A percentile compares a stretch with the other conserved stretches of the same genome.
phyloP scores from a whole-genome alignment of 148 eudicot species.

The Spergularia marina region DNA sequence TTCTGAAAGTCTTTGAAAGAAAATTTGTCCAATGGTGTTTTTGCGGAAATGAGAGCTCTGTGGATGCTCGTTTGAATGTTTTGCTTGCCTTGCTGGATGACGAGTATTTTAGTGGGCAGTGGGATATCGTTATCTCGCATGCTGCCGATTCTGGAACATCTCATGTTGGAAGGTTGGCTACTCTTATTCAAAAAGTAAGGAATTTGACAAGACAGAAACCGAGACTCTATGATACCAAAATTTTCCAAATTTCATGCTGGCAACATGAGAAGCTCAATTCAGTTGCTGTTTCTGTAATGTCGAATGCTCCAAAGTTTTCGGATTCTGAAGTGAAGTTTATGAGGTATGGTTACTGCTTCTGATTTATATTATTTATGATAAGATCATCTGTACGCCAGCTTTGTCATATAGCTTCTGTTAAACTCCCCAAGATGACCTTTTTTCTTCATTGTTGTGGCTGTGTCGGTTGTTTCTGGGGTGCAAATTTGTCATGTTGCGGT shows the following conservation, averaged over 20 bases:
- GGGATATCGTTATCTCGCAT: conserved; percentile 59
- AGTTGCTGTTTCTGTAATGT: conserved; percentile 50
- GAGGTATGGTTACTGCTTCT: conserved; percentile 40
- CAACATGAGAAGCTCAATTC: conserved; percentile 76
- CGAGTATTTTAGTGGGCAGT: conserved; percentile 67
- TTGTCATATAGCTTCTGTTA: background rate
- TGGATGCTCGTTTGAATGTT: conserved; percentile 63
- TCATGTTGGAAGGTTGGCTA: conserved; percentile 42
- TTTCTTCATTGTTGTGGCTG: background rate
- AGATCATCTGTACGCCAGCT: background rate
- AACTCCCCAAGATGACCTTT: no score
- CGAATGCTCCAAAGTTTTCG: conserved; percentile 33
- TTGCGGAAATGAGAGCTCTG: conserved; percentile 41
- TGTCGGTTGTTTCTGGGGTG: background rate
- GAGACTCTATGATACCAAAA: conserved; percentile 5
- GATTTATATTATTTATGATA: background rate
- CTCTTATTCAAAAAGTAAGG: conserved; percentile 63
- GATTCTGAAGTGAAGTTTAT: conserved; percentile 51
- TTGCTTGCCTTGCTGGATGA: conserved; percentile 72
- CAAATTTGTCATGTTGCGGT: background rate
- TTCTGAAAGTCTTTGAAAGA: conserved; percentile 59
- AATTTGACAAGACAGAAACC: conserved; percentile 34
- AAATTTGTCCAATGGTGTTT: conserved; percentile 79
- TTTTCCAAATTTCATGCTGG: conserved; percentile 43
- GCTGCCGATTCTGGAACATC: conserved; percentile 32